phyloP scores from a whole-genome alignment of 2,329 filamentous ascomycete genomes.

The Paecilomyces dactylethromorphus region DNA sequence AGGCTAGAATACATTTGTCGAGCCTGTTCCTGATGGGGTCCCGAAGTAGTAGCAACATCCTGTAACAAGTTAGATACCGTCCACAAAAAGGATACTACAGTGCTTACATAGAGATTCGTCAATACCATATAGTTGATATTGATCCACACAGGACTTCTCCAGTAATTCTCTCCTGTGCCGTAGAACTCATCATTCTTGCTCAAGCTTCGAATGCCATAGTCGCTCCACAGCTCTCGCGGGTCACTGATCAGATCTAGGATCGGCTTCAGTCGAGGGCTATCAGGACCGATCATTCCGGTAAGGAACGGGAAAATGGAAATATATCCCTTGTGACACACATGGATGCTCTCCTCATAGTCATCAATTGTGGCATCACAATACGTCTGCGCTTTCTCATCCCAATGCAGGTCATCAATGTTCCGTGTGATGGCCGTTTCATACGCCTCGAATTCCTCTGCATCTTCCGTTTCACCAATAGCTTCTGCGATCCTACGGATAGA shows the following conservation, averaged over 20 bases:
- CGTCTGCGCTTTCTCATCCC: conserved; percentile 70
- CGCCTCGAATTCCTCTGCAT: conserved; percentile 64
- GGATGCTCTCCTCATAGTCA: conserved; percentile 80
- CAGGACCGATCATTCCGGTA: conserved; percentile 67
- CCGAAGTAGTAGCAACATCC: conserved; percentile 58
- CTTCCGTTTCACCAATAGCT: conserved; percentile 68
- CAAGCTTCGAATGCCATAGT: conserved; percentile 80
- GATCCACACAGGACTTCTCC: conserved; percentile 91
- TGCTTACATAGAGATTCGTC: conserved; percentile 68
- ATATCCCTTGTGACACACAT: conserved; percentile 96
- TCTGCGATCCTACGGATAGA: conserved; percentile 75
- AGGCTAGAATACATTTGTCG: conserved; percentile 68
- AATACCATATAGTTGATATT: conserved; percentile 91
- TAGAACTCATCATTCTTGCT: conserved; percentile 79
- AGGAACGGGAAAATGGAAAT: conserved; percentile 90
- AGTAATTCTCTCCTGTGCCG: conserved; percentile 92
- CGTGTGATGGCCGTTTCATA: conserved; percentile 70
- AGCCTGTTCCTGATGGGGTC: conserved; percentile 64
- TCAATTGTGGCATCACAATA: conserved; percentile 96
- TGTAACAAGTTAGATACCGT: conserved; percentile 22
- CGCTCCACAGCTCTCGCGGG: conserved; percentile 81
- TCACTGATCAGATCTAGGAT: conserved; percentile 73
- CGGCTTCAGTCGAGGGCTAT: conserved; percentile 67
- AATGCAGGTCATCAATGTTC: conserved; percentile 91
- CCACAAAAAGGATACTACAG: not conserved